These are phyloP conservation scores for Syzygium grande DNA, from an alignment of 345 rosid genomes.

Conservation along the genomic window DNA sequence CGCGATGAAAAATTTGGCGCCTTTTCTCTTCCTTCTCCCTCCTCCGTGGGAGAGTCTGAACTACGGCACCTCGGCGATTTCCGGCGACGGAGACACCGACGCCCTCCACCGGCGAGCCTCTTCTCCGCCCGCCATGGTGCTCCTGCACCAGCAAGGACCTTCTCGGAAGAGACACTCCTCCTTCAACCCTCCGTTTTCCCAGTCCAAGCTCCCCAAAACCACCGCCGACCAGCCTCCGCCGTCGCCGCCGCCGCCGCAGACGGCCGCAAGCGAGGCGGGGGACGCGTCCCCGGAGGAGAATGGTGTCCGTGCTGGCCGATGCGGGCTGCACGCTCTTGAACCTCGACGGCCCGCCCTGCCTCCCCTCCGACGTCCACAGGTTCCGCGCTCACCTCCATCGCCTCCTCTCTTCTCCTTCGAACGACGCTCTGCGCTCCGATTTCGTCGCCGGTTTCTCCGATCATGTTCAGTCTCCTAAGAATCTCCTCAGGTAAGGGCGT, in stretches of 20 bases:
- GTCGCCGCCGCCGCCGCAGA: neutral
- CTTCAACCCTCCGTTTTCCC: slow-evolving; percentile 25
- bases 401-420: slow-evolving; percentile 32
- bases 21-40: neutral
- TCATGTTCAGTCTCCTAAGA: slow-evolving; percentile 38
- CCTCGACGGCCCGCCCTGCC: slow-evolving; percentile 52
- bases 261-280: neutral
- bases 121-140: slow-evolving; percentile 28
- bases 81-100: neutral
- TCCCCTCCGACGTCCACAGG: slow-evolving; percentile 50
- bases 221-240: slow-evolving; percentile 12
- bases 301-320: slow-evolving; percentile 57
- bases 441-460: slow-evolving; percentile 49
- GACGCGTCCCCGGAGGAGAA: slow-evolving; percentile 21
- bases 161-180: slow-evolving; percentile 40
- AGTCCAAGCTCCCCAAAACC: slow-evolving; percentile 34
- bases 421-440: slow-evolving; percentile 27
- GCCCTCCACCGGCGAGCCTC: neutral
- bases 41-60: neutral
- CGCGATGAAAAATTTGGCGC: slow-evolving; percentile 9
- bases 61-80: neutral
- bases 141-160: slow-evolving; percentile 39
- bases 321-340: slow-evolving; percentile 65
- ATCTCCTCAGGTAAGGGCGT: slow-evolving; percentile 44
- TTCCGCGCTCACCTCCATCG: slow-evolving; percentile 54